Percentiles rank a stretch among this genome's conserved stretches.
Evolutionary conservation across 2,329 filamentous ascomycete species (phyloP).

Genomic region (Cercospora sp.): DNA sequence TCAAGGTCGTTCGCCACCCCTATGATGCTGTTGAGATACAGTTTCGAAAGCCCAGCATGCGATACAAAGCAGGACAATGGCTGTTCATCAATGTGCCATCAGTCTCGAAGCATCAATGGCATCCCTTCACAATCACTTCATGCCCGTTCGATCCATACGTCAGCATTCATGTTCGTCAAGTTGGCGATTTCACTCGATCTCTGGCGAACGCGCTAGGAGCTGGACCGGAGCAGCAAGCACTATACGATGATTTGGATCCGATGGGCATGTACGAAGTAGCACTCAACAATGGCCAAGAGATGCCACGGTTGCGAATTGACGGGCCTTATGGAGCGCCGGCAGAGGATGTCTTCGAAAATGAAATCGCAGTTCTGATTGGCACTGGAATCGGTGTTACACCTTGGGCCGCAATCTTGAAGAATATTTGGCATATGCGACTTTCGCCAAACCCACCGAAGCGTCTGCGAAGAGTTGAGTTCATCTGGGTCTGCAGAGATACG

Average conservation of each 20-base stretch:
- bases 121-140: slow-evolving; percentile 98
- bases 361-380: slow-evolving; percentile 81
- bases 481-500: slow-evolving; percentile 97
- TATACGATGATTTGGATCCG: slow-evolving; percentile 87
- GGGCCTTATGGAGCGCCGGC: slow-evolving; percentile 95
- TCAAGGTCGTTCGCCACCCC: slow-evolving; percentile 90
- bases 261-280: slow-evolving; percentile 98
- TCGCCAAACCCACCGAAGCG: slow-evolving; percentile 84
- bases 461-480: slow-evolving; percentile 93
- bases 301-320: slow-evolving; percentile 87
- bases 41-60: slow-evolving; percentile 93
- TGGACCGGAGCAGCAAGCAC: slow-evolving; percentile 79
- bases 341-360: slow-evolving; percentile 94
- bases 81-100: slow-evolving; percentile 92
- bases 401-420: slow-evolving; percentile 87
- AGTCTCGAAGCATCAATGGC: slow-evolving; percentile 89
- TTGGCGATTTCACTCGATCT: slow-evolving; percentile 92
- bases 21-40: slow-evolving; percentile 98
- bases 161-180: slow-evolving; percentile 91
- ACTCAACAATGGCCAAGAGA: slow-evolving; percentile 85
- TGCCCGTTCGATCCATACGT: slow-evolving; percentile 95
- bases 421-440: slow-evolving; percentile 95
- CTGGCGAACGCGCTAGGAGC: slow-evolving; percentile 96
- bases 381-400: slow-evolving; percentile 86
- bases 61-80: slow-evolving; percentile 98